Evolutionary conservation across 202 grass and related monocot genomes (phyloP), one percentile per base, ranked within the genome.

Genomic region (Cymbopogon flexuosus): DNA sequence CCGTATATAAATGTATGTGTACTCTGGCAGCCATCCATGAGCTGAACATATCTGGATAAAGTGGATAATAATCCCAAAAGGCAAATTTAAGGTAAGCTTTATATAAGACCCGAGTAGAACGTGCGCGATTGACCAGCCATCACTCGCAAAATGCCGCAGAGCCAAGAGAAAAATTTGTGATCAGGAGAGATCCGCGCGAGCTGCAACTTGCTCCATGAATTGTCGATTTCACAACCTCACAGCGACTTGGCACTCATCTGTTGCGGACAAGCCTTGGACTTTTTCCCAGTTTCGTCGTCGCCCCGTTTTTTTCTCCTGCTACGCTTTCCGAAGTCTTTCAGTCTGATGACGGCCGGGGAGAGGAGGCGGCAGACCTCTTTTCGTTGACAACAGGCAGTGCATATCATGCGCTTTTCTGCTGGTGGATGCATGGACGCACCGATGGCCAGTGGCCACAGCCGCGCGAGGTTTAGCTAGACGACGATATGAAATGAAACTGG

Each of bases 111-210:
- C 79, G 74, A 75, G 61, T 54, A 79, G 22, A 86, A 89, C 83
- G 83, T 89, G 87, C 54, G 34, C 24, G 51, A 74, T 81, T 86
- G 78, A 86, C 83, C 0, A 37, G 47, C 14, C 27, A 27, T 27
- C 67, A 22, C 1, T 54, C 31, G 71, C 71, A 27, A 27, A 21
- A 21, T 68, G 33, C 62, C 31, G 47, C 31, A 23, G 19, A 21
- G 31, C 77, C 34, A 42, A 40, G 67, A 62, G 31, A 77, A 60
- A 72, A 84, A 58, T 29, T 71, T 18, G 83, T 82, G 79, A 75
- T 82, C 73, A 86, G 79, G 79, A 74, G 73, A 86, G 79, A 89
- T 89, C 79, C 74, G 67, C 83, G 72, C 83, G 72, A 57, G 57
- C 72, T 74, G 83, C 83, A 86, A 89, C 61, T 86, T 89, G 83